Percentiles rank a stretch among this genome's conserved stretches.
These are phyloP conservation scores for Suillus bovinus DNA, from an alignment of 768 basidiomycete genomes.

Conservation along the genomic window DNA sequence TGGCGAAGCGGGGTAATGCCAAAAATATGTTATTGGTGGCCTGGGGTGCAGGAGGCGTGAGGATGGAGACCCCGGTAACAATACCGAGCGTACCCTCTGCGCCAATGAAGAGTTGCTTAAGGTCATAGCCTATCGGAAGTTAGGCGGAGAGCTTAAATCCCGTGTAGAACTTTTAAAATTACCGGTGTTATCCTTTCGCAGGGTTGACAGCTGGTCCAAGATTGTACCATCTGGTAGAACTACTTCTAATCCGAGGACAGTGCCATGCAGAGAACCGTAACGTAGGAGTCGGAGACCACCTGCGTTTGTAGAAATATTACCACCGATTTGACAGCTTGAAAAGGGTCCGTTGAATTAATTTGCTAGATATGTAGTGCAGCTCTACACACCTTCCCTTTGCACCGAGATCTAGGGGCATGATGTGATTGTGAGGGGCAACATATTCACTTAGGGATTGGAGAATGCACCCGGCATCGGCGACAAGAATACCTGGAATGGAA, in stretches of 20 bases:
- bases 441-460: conserved; percentile 86
- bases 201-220: conserved; percentile 81
- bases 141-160: not conserved
- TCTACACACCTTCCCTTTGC: conserved; percentile 85
- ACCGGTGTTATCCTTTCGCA: conserved; percentile 99
- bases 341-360: conserved; percentile 8
- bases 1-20: conserved; percentile 83
- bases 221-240: conserved; percentile 94
- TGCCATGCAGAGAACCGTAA: conserved; percentile 94
- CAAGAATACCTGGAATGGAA: conserved; percentile 69
- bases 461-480: conserved; percentile 93
- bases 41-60: conserved; percentile 80
- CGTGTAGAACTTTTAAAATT: conserved; percentile 21
- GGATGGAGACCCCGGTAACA: conserved; percentile 92
- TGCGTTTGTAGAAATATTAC: conserved; percentile 96
- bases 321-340: conserved; percentile 92
- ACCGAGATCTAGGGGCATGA: conserved; percentile 95
- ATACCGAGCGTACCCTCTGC: conserved; percentile 96
- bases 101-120: conserved; percentile 98
- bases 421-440: conserved; percentile 84
- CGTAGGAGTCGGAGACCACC: conserved; percentile 93
- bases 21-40: conserved; percentile 92
- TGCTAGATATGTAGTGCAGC: not conserved
- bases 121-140: conserved; percentile 77
- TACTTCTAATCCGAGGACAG: conserved; percentile 93